Evolutionary conservation across 495 filamentous ascomycete genomes (phyloP), one percentile per base, ranked within the genome.

Genomic region (Aspergillus egyptiacus): DNA sequence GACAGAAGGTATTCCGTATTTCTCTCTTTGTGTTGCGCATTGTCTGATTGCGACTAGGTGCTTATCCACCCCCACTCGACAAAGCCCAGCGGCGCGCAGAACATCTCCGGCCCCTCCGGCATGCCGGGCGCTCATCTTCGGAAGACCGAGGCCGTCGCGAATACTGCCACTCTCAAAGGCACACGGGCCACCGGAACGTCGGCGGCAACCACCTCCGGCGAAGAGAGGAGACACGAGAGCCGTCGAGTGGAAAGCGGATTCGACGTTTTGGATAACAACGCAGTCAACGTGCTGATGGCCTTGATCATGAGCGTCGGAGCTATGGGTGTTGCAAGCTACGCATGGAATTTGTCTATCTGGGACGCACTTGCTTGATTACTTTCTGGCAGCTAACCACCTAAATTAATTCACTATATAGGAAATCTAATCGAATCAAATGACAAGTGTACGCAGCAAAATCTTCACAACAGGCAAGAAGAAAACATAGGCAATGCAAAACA

Each of bases 231-330:
- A 31, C 79, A 79, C 54, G 79, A 83, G 54, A 90, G 85, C 48
- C 74, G 89, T 10, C 77, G 82, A 23, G 68, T 89, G 9, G 87
- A 84, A 59, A 85, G 71, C 45, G 91, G 87, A 6, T 71, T 68
- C 59, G 87, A 94, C 53, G 60, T 93, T 56, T 68, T 96, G 51
- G 88, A 93, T 61, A 98, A 98, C 57, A 98, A 98, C 61, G 84
- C 81, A 20, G 90, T 98, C 49, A 98, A 98, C 61, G 71, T 95
- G 18, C 59, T 89, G 20, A 96, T 96, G 91, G 91, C 91, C 0
- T 69, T 78, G 7, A 64, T 67, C 0, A 93, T 94, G 81, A 96
- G 87, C 60, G 28, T 88, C 11, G 80, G 80, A 4, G 87, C 83
- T 6, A 95, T 98, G 81, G 73, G 70, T 0, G 64, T 84, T 35